A percentile compares a stretch with the other conserved stretches of the same genome.
phyloP scores from a whole-genome alignment of 306 rosid genomes.

The Cyamopsis tetragonoloba region DNA sequence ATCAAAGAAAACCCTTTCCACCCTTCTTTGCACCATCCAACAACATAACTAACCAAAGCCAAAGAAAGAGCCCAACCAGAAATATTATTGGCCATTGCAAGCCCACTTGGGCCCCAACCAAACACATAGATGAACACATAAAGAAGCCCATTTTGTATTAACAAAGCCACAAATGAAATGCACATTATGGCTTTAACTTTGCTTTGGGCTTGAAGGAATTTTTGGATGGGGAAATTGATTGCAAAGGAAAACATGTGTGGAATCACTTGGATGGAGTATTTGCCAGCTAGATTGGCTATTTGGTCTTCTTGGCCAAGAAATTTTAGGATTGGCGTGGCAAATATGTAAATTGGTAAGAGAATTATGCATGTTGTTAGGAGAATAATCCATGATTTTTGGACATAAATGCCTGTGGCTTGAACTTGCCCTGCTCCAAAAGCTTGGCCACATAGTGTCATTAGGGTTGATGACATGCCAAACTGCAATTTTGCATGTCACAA shows the following conservation, averaged over 20 bases:
- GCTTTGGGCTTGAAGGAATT: constrained; percentile 70
- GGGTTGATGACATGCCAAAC: constrained; percentile 68
- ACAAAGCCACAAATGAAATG: constrained; percentile 40
- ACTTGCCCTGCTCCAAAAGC: constrained; percentile 74
- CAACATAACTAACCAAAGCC: constrained; percentile 41
- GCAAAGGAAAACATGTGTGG: constrained; percentile 65
- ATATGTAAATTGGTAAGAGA: constrained; percentile 51
- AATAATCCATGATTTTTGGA: constrained; percentile 71
- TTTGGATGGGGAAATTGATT: constrained; percentile 43
- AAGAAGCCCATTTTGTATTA: constrained; percentile 40
- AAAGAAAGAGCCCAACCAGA: constrained; percentile 41
- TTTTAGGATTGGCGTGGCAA: constrained; percentile 53
- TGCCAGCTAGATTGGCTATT: constrained; percentile 59
- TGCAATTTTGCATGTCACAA: neutral
- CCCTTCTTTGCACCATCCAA: constrained; percentile 67
- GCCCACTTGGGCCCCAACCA: constrained; percentile 50
- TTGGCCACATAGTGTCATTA: constrained; percentile 77
- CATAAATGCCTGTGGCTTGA: constrained; percentile 50
- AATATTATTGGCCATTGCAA: constrained; percentile 56
- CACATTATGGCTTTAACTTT: constrained; percentile 50
- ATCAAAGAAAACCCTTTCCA: constrained; percentile 69
- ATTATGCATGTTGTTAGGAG: constrained; percentile 32
- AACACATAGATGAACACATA: constrained; percentile 46
- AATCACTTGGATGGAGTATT: constrained; percentile 38
- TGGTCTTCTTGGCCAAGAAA: constrained; percentile 60